Conservation (phyloP, 2,329 filamentous ascomycete genomes). For the Bipolaris bicolor region DNA sequence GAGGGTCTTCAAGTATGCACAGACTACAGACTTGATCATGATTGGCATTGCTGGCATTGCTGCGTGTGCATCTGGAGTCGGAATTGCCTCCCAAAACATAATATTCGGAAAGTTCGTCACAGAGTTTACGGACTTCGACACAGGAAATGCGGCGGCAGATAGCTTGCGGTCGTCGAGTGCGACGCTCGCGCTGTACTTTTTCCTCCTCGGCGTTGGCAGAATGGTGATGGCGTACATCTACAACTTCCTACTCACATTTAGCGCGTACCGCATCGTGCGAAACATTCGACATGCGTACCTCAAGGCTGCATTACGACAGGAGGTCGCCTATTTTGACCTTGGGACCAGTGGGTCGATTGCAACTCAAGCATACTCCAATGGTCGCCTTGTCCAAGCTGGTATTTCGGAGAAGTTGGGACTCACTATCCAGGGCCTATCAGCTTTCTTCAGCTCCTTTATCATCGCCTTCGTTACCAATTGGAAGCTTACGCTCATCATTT, state of each 20-base stretch:
- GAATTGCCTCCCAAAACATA: constrained; percentile 20
- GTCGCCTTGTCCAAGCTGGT: constrained; percentile 9
- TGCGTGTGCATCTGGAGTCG: constrained; percentile 16
- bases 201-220: constrained; percentile 18
- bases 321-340: constrained; percentile 35
- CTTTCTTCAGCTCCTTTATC: constrained; percentile 82
- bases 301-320: constrained; percentile 26
- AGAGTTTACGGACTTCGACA: constrained; percentile 15
- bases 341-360: constrained; percentile 24
- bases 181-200: constrained; percentile 17
- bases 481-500: constrained; percentile 81
- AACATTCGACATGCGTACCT: constrained; percentile 19
- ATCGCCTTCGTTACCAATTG: constrained; percentile 90
- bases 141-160: constrained; percentile 7
- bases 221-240: constrained; percentile 18
- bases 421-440: constrained; percentile 47
- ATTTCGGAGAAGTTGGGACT: constrained; percentile 46
- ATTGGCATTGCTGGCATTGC: constrained; percentile 13
- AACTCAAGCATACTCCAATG: constrained; percentile 15
- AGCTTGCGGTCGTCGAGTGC: constrained; percentile 2
- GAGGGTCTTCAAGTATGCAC: constrained; percentile 18
- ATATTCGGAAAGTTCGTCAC: constrained; percentile 22
- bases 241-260: constrained; percentile 19
- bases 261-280: constrained; percentile 16
- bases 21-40: constrained; percentile 7